Evolutionary conservation across 2,329 filamentous ascomycete genomes (phyloP).

Genomic region (Thielaviopsis punctulata): DNA sequence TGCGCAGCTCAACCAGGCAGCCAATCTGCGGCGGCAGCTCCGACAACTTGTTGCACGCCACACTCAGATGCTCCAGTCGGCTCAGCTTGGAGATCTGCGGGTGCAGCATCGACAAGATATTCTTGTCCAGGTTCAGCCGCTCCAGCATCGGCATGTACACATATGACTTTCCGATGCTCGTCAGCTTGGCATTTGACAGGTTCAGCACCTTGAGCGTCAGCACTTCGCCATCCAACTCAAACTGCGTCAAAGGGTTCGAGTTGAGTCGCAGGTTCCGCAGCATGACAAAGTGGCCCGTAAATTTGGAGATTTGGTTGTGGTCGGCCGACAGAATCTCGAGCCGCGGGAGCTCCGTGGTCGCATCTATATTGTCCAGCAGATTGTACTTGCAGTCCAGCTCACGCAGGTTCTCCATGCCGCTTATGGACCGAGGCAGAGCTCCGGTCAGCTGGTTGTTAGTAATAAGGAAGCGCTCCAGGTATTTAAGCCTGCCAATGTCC

Average conservation of each 20-base stretch:
- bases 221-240: slow-evolving; percentile 61
- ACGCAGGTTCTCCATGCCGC: slow-evolving; percentile 57
- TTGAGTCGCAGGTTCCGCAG: slow-evolving; percentile 77
- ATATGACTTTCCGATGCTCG: slow-evolving; percentile 78
- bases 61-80: slow-evolving; percentile 78
- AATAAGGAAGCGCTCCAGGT: slow-evolving; percentile 77
- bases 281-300: slow-evolving; percentile 73
- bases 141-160: slow-evolving; percentile 74
- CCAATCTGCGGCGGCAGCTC: slow-evolving; percentile 78
- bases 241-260: slow-evolving; percentile 87
- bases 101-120: slow-evolving; percentile 85
- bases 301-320: slow-evolving; percentile 82
- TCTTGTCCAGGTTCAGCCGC: slow-evolving; percentile 78
- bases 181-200: slow-evolving; percentile 77
- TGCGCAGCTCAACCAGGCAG: slow-evolving; percentile 65
- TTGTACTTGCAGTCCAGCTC: slow-evolving; percentile 96
- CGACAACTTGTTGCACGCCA: slow-evolving; percentile 77
- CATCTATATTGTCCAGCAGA: slow-evolving; percentile 70
- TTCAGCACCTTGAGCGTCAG: slow-evolving; percentile 76
- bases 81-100: slow-evolving; percentile 68
- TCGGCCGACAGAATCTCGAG: slow-evolving; percentile 79
- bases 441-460: slow-evolving; percentile 84
- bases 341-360: slow-evolving; percentile 66
- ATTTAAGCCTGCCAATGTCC: slow-evolving; percentile 58
- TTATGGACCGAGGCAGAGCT: slow-evolving; percentile 55